Evolutionary conservation across 108 stramenopile genomes (phyloP).

Genomic region (Bacterosira constricta): DNA sequence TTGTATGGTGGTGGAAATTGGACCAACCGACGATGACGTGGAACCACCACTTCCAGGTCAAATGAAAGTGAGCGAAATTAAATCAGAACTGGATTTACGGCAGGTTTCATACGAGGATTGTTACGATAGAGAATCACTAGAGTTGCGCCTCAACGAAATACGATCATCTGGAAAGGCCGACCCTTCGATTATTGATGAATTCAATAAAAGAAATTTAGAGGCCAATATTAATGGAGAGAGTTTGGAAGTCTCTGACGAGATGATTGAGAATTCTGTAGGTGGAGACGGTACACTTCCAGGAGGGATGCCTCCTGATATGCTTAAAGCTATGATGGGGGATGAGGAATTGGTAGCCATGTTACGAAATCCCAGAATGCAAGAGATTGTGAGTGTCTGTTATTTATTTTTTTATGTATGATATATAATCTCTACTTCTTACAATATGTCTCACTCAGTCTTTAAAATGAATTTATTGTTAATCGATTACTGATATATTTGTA

Average conservation of each 20-base stretch:
- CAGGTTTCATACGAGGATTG: constrained; percentile 59
- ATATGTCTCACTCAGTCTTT: too few species aligned
- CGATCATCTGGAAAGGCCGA: constrained; percentile 56
- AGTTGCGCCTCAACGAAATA: constrained; percentile 41
- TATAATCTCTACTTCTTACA: too few species aligned
- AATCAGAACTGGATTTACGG: constrained; percentile 61
- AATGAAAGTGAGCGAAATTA: constrained; percentile 71
- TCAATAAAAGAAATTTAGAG: constrained; percentile 53
- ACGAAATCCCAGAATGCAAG: constrained; percentile 64
- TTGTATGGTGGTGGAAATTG: constrained; percentile 19
- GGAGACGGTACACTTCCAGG: constrained; percentile 70
- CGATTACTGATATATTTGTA: too few species aligned
- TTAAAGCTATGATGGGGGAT: constrained; percentile 50
- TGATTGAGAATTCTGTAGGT: constrained; percentile 38
- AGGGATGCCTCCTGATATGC: constrained; percentile 59
- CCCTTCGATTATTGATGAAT: constrained; percentile 56
- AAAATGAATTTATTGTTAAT: too few species aligned
- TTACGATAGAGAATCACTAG: constrained; percentile 71
- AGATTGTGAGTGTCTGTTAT: constrained; percentile 51
- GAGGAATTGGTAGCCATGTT: constrained; percentile 64
- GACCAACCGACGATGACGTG: constrained; percentile 46
- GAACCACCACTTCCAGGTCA: constrained; percentile 52
- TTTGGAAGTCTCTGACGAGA: constrained; percentile 50
- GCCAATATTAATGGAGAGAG: constrained; percentile 34
- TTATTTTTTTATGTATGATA: too few species aligned